Base-by-base conservation (phyloP, 805 yeast genomes). In the Yarrowia sp. region DNA sequence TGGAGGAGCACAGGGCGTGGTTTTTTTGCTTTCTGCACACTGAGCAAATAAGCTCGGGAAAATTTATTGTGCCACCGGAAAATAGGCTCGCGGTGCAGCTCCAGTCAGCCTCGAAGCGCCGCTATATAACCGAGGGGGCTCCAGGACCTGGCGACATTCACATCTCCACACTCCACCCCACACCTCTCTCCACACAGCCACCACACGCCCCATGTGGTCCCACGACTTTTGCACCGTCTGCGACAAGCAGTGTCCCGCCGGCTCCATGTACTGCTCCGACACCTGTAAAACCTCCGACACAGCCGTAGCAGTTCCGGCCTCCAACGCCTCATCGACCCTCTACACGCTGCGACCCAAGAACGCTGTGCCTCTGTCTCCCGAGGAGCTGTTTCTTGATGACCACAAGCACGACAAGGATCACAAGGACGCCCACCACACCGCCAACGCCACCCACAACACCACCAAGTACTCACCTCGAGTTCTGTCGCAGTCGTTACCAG, bases 151-250 rank as follows among this genome's bases (percentile, higher is more conserved):
- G n/a, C n/a, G n/a, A n/a, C 9, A 11, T 10, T 1, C 3, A 6
- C 6, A 5, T 7, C 52, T 6, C 36, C 26, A 36, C 26, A 22
- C 61, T n/a, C 40, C 21, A 35, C 43, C 4, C 35, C 22, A 51
- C 33, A 24, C 44, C 17, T 16, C 16, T 4, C 32, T 12, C 11
- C 44, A 36, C n/a, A n/a, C n/a, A n/a, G n/a, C n/a, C n/a, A n/a
- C n/a, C n/a, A n/a, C n/a, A n/a, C n/a, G n/a, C n/a, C 33, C 16
- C 32, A 75, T 73, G 74, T 78, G 81, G 81, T 67, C 77, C 67
- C 82, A 80, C 71, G 87, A 84, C 71, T 84, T 75, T 74, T 84
- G 88, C 76, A 77, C 82, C 54, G 85, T 82, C 65, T 84, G 88
- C 74, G 86, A 83, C 70, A 81, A 79, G 69, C 77, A 79, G 67